These are phyloP conservation scores for Trametes sanguinea DNA, from an alignment of 768 basidiomycete species.

Conservation along the genomic window DNA sequence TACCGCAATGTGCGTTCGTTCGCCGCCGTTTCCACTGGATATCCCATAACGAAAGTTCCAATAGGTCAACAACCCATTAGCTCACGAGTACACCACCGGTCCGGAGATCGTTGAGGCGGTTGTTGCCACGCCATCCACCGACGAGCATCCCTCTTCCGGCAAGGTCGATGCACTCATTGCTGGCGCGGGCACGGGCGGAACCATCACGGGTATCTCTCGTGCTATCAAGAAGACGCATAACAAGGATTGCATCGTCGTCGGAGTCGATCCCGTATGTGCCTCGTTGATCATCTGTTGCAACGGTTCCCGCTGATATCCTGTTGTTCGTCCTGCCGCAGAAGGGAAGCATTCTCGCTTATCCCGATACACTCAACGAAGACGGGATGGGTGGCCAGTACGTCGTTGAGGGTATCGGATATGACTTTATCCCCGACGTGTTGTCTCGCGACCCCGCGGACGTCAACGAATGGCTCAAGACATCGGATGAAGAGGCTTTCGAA, in stretches of 20 bases:
- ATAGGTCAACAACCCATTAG: constrained; percentile 81
- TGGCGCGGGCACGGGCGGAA: constrained; percentile 94
- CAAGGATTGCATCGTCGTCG: constrained; percentile 72
- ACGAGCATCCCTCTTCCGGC: constrained; percentile 58
- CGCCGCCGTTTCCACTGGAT: not conserved
- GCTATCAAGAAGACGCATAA: constrained; percentile 83
- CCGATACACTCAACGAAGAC: constrained; percentile 60
- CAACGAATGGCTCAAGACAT: constrained; percentile 84
- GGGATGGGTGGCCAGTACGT: constrained; percentile 59
- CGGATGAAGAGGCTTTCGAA: constrained; percentile 77
- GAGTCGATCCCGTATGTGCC: constrained; percentile 79
- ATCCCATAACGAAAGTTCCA: too few relatives aligned
- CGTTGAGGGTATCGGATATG: constrained; percentile 97
- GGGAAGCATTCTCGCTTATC: constrained; percentile 85
- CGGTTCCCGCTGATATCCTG: constrained; percentile 14
- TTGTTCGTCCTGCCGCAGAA: constrained; percentile 44
- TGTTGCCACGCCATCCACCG: constrained; percentile 61
- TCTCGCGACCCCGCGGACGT: constrained; percentile 61
- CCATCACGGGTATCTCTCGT: constrained; percentile 83
- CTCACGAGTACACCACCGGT: constrained; percentile 89
- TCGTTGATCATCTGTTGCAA: not conserved
- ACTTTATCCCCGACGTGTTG: constrained; percentile 88
- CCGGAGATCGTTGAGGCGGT: constrained; percentile 89
- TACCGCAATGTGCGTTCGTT: constrained; percentile 65
- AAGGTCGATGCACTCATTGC: constrained; percentile 83